Percentiles rank a stretch among this genome's conserved stretches.
These are phyloP conservation scores for Talaromyces nanjingensis DNA, from an alignment of 495 filamentous ascomycete species.

Conservation along the genomic window DNA sequence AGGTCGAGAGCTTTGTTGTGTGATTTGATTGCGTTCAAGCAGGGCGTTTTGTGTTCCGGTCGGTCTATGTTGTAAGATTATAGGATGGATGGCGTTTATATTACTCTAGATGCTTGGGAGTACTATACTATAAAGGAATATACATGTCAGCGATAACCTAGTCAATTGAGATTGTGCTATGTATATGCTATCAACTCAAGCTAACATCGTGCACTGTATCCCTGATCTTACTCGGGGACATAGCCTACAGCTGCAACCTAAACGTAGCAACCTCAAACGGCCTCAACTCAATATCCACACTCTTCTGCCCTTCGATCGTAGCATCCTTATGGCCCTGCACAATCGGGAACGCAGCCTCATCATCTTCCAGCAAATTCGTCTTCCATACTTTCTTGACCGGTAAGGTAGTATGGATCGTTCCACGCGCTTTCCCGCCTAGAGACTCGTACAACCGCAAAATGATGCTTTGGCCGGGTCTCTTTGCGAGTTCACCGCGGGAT, in stretches of 20 bases:
- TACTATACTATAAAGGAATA: not conserved
- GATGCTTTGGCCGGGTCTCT: constrained; percentile 65
- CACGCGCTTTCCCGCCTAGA: constrained; percentile 74
- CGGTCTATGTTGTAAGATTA: not conserved
- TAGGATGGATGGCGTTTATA: not conserved
- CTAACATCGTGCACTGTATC: too few species aligned
- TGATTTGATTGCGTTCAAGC: constrained; percentile 3
- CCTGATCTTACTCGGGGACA: too few species aligned
- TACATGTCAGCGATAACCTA: not conserved
- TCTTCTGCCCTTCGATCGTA: constrained; percentile 22
- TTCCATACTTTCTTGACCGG: constrained; percentile 70
- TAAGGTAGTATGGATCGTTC: constrained; percentile 55
- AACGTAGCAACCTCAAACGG: constrained; percentile 90
- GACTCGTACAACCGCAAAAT: constrained; percentile 84
- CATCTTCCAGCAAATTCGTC: constrained; percentile 63
- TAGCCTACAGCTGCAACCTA: constrained; percentile 65
- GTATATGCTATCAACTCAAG: not conserved
- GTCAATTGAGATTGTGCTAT: not conserved
- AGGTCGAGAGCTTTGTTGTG: constrained; percentile 7
- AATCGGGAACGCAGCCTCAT: constrained; percentile 45
- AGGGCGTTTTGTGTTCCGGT: not conserved
- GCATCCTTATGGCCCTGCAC: constrained; percentile 27
- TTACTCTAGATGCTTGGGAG: not conserved
- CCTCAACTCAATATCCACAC: constrained; percentile 59
- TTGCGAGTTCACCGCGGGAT: constrained; percentile 59